Conservation (phyloP, 345 rosid genomes). For the Boechera stricta region DNA sequence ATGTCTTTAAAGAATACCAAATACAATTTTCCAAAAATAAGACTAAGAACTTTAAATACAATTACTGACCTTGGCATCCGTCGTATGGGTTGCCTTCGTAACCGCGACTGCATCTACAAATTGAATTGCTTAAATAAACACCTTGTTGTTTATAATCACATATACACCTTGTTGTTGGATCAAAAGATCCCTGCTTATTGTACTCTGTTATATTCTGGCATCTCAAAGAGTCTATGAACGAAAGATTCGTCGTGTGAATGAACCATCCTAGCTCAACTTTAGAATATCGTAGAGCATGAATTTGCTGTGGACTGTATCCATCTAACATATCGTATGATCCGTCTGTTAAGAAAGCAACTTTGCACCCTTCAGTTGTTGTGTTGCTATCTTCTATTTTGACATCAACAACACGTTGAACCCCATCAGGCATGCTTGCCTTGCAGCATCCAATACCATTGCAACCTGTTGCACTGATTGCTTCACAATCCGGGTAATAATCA, state of each 20-base stretch:
- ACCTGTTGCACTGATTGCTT: too few species aligned
- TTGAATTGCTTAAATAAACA: background rate
- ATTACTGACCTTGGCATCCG: conserved; percentile 38
- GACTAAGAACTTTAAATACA: background rate
- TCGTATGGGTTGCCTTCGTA: conserved; percentile 45
- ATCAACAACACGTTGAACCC: background rate
- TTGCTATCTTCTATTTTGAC: background rate
- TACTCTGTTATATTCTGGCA: background rate
- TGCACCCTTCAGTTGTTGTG: background rate
- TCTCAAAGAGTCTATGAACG: background rate
- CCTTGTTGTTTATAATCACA: background rate
- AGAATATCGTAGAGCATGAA: background rate
- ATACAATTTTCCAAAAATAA: too few species aligned
- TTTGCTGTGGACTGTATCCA: background rate
- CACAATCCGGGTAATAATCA: too few species aligned
- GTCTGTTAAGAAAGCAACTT: conserved; percentile 2
- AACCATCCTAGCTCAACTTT: background rate
- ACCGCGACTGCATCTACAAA: conserved; percentile 38
- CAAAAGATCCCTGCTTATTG: too few species aligned
- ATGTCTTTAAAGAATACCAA: too few species aligned
- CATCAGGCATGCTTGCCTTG: conserved; percentile 11
- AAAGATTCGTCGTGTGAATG: background rate
- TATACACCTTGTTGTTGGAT: background rate
- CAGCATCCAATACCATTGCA: conserved; percentile 52
- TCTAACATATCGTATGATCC: background rate